A percentile compares a stretch with the other conserved stretches of the same genome.
These are phyloP conservation scores for Penicillium odoratum DNA, from an alignment of 495 filamentous ascomycete genomes.

Conservation along the genomic window DNA sequence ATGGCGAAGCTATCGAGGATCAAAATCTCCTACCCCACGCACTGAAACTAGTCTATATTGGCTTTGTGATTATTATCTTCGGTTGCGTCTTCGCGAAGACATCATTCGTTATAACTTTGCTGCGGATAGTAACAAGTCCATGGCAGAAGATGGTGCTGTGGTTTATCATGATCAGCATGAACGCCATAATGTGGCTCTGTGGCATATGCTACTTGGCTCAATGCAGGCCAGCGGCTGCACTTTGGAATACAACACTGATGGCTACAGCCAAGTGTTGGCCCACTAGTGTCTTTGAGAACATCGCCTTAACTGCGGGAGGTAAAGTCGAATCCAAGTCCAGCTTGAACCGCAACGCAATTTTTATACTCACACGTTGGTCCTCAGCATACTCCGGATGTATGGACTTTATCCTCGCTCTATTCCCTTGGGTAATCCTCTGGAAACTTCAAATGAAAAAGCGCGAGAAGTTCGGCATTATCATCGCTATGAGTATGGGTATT, in stretches of 20 bases:
- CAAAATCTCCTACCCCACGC: slow-evolving; percentile 4
- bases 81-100: slow-evolving; percentile 27
- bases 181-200: slow-evolving; percentile 23
- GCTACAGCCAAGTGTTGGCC: slow-evolving; percentile 27
- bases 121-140: slow-evolving; percentile 21
- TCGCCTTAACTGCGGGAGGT: slow-evolving; percentile 26
- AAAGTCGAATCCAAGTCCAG: not conserved
- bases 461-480: slow-evolving; percentile 25
- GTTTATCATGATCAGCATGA: slow-evolving; percentile 29
- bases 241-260: slow-evolving; percentile 20
- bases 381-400: slow-evolving; percentile 27
- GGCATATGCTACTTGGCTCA: slow-evolving; percentile 26
- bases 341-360: not conserved
- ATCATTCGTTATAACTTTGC: slow-evolving; percentile 26
- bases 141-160: slow-evolving; percentile 27
- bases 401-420: slow-evolving; percentile 29
- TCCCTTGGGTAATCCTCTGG: slow-evolving; percentile 28
- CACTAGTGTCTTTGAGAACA: slow-evolving; percentile 16
- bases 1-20: slow-evolving; percentile 11
- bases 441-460: slow-evolving; percentile 27
- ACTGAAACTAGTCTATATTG: slow-evolving; percentile 22
- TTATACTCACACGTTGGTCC: not conserved
- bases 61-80: slow-evolving; percentile 20
- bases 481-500: slow-evolving; percentile 30
- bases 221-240: slow-evolving; percentile 20